Evolutionary conservation across 225 moss, liverwort and hornwort genomes (phyloP).

Genomic region (Marchantia polymorpha): DNA sequence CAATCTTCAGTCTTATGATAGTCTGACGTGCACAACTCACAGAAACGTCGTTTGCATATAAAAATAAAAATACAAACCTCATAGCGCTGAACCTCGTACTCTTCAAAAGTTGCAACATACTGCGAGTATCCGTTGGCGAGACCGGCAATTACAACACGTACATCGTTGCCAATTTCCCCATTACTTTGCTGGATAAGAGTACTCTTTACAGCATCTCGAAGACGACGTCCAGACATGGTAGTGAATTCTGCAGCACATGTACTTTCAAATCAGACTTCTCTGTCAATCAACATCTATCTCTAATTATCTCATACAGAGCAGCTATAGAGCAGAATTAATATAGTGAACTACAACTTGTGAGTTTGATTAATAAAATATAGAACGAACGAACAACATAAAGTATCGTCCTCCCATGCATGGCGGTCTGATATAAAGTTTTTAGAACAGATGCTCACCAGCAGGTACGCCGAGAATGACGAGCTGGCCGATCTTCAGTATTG

Average conservation of each 20-base stretch:
- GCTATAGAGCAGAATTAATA: neutral
- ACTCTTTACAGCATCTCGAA: conserved; percentile 77
- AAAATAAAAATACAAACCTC: conserved; percentile 44
- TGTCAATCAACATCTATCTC: neutral
- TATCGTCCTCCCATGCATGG: neutral
- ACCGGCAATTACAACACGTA: conserved; percentile 82
- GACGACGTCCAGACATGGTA: conserved; percentile 96
- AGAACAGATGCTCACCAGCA: conserved; percentile 44
- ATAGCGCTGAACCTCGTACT: conserved; percentile 79
- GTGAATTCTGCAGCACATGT: conserved; percentile 60
- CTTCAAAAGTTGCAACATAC: conserved; percentile 86
- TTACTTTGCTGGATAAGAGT: conserved; percentile 62
- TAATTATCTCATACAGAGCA: neutral
- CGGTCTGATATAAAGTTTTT: neutral
- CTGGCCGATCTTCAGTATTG: conserved; percentile 84
- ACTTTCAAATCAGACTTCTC: neutral
- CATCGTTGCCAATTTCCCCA: conserved; percentile 57
- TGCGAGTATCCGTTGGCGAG: conserved; percentile 93
- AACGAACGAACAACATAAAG: neutral
- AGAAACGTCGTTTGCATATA: neutral
- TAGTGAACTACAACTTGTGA: neutral
- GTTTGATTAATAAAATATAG: neutral
- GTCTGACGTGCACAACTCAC: neutral
- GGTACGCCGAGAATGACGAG: conserved; percentile 86
- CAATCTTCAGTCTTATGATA: neutral